Conservation (phyloP, 306 rosid species). For the Cicer bijugum region DNA sequence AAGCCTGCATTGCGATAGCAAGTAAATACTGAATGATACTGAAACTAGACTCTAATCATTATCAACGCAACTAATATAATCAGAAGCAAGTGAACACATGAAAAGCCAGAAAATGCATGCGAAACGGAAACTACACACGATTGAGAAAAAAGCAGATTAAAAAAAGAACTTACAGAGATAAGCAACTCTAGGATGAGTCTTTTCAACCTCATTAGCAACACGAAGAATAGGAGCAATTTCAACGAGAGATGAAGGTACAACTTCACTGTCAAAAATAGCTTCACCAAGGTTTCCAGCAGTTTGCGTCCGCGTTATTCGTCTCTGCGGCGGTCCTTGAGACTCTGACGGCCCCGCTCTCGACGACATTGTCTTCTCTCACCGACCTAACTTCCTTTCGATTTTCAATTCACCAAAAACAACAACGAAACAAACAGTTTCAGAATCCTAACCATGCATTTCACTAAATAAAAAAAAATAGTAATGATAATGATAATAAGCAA, state of each 20-base stretch:
- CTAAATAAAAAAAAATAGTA: background rate
- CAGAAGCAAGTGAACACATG: background rate
- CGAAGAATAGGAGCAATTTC: slow-evolving; percentile 97
- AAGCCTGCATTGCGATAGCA: background rate
- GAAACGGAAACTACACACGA: no score
- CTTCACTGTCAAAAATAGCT: slow-evolving; percentile 81
- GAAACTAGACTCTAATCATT: background rate
- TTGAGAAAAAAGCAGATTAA: background rate
- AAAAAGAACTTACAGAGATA: slow-evolving; percentile 76
- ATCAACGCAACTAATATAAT: background rate
- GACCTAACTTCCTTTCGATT: background rate
- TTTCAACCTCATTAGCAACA: slow-evolving; percentile 95
- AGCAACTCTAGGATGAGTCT: slow-evolving; percentile 92
- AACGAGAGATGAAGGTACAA: slow-evolving; percentile 90
- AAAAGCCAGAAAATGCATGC: background rate
- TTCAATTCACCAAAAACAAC: background rate
- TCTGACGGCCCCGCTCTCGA: slow-evolving; percentile 65
- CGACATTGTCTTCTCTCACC: slow-evolving; percentile 55
- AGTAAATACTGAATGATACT: background rate
- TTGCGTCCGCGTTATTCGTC: slow-evolving; percentile 87
- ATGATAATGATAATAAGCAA: background rate
- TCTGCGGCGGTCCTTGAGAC: slow-evolving; percentile 62
- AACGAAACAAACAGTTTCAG: background rate
- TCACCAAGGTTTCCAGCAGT: slow-evolving; percentile 94
- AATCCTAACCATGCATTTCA: background rate